Percentiles rank a stretch among this genome's conserved stretches.
phyloP scores from a whole-genome alignment of 2,329 filamentous ascomycete genomes.

The Botrytis galanthina region DNA sequence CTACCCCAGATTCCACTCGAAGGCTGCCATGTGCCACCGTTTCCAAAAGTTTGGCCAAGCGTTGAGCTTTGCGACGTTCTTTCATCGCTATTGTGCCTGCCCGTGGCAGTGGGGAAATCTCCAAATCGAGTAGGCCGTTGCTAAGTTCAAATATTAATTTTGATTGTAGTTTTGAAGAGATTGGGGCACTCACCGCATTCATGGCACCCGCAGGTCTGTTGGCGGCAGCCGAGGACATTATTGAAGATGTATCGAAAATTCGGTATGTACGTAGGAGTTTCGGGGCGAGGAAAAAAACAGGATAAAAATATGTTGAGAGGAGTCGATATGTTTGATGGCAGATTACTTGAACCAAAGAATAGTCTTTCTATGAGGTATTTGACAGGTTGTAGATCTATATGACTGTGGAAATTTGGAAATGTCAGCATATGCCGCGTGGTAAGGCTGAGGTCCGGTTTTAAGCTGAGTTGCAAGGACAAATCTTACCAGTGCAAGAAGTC shows the following conservation, averaged over 20 bases:
- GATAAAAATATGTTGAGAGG: conserved; percentile 27
- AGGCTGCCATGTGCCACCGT: conserved; percentile 40
- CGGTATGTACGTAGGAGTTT: conserved; percentile 24
- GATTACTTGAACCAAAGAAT: conserved; percentile 30
- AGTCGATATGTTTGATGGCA: conserved; percentile 26
- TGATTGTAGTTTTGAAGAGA: conserved; percentile 33
- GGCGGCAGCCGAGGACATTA: conserved; percentile 39
- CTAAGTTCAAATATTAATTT: conserved; percentile 32
- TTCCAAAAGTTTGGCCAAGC: conserved; percentile 45
- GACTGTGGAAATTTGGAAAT: conserved; percentile 35
- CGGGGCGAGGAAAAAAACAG: conserved; percentile 21
- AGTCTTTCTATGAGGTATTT: conserved; percentile 34
- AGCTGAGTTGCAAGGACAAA: conserved; percentile 31
- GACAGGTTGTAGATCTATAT: conserved; percentile 39
- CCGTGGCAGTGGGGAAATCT: conserved; percentile 41
- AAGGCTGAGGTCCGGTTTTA: conserved; percentile 36
- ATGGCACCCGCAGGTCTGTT: conserved; percentile 40
- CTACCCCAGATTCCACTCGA: conserved; percentile 53
- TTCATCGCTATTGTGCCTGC: conserved; percentile 36
- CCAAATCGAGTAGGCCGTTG: conserved; percentile 39
- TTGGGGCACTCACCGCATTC: conserved; percentile 42
- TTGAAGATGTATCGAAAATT: conserved; percentile 38
- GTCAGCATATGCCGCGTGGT: conserved; percentile 37
- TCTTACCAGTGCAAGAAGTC: conserved; percentile 35
- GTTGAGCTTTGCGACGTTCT: conserved; percentile 41